These are phyloP conservation scores for Croton laevigatus DNA, from an alignment of 441 rosid species.

Conservation along the genomic window DNA sequence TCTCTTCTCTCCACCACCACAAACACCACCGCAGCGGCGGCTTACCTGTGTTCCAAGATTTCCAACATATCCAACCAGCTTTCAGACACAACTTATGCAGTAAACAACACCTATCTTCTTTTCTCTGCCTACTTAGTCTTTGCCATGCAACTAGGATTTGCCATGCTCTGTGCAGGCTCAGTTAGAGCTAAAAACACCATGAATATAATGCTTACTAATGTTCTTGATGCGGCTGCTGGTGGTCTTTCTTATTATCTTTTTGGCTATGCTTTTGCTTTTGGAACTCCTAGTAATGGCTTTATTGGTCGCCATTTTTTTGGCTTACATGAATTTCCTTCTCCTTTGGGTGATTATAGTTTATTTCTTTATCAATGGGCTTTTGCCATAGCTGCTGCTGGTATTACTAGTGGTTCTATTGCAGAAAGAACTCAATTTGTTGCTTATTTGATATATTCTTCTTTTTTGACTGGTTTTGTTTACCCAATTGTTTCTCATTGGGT, in stretches of 20 bases:
- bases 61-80: conserved; percentile 38
- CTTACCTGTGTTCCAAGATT: conserved; percentile 53
- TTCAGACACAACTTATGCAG: conserved; percentile 60
- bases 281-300: conserved; percentile 69
- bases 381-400: conserved; percentile 73
- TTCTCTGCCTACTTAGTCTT: conserved; percentile 90
- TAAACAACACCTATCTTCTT: conserved; percentile 79
- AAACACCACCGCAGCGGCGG: conserved; percentile 58
- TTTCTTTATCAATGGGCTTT: conserved; percentile 81
- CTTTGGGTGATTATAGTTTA: conserved; percentile 39
- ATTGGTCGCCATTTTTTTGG: conserved; percentile 75
- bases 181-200: conserved; percentile 88
- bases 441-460: conserved; percentile 60
- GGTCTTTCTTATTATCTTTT: conserved; percentile 83
- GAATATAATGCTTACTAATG: conserved; percentile 93
- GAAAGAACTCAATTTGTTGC: conserved; percentile 74
- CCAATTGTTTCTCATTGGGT: conserved; percentile 69
- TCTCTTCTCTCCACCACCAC: conserved; percentile 42
- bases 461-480: conserved; percentile 68
- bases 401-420: conserved; percentile 74
- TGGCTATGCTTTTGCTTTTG: conserved; percentile 87
- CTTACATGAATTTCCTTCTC: conserved; percentile 46
- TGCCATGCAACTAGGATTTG: conserved; percentile 90
- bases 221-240: conserved; percentile 87
- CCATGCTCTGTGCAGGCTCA: conserved; percentile 94